Conservation (phyloP, 164 flowering plant genomes). For the Chimonanthus salicifolius region DNA sequence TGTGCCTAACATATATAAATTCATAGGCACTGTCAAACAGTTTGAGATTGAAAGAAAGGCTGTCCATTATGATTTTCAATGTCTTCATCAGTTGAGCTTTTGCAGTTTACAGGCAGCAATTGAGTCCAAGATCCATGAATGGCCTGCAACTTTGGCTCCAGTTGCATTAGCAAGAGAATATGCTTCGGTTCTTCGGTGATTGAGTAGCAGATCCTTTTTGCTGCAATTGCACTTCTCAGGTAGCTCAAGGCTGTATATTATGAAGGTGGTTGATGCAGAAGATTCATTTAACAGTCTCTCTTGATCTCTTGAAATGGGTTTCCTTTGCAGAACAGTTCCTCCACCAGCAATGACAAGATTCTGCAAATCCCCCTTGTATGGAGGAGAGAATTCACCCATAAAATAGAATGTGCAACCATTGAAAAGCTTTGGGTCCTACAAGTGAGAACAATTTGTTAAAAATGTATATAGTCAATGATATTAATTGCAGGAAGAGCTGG, state of each 20-base stretch:
- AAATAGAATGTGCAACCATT: constrained; percentile 57
- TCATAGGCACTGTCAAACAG: neutral
- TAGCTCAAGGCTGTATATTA: constrained; percentile 67
- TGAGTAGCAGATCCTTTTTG: constrained; percentile 22
- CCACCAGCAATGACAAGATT: constrained; percentile 77
- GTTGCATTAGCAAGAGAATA: constrained; percentile 48
- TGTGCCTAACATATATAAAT: neutral
- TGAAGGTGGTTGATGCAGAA: constrained; percentile 26
- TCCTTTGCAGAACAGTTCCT: constrained; percentile 70
- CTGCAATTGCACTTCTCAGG: constrained; percentile 43
- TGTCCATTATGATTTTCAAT: neutral
- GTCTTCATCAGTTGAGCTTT: constrained; percentile 8
- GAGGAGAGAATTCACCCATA: constrained; percentile 51
- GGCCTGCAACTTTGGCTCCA: constrained; percentile 54
- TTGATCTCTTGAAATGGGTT: constrained; percentile 47
- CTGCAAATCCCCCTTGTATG: constrained; percentile 69
- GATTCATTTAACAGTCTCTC: constrained; percentile 16
- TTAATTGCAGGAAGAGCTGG: neutral
- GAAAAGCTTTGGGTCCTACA: constrained; percentile 87
- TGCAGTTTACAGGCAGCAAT: constrained; percentile 76
- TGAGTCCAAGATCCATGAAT: constrained; percentile 75
- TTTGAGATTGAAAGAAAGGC: neutral
- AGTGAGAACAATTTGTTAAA: neutral
- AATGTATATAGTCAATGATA: neutral
- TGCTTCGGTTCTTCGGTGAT: constrained; percentile 42